These are phyloP conservation scores for Neospora caninum DNA, from an alignment of 169 alveolate genomes.

Conservation along the genomic window DNA sequence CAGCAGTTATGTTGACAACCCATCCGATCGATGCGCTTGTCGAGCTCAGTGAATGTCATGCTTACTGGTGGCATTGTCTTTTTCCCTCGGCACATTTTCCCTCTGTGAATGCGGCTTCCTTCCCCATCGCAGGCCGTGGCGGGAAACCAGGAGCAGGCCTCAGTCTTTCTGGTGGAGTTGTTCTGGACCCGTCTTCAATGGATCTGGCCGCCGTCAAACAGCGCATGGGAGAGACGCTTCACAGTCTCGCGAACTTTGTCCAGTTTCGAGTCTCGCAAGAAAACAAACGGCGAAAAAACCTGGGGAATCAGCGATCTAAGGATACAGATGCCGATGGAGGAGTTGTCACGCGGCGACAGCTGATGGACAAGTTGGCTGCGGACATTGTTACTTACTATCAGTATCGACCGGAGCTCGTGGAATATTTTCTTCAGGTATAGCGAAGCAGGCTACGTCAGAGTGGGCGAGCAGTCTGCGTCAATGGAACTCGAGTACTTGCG, in stretches of 20 bases:
- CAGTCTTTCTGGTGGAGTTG: not conserved
- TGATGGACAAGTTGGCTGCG: slow-evolving; percentile 74
- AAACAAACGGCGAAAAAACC: not conserved
- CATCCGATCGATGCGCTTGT: not conserved
- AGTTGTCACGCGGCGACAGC: slow-evolving; percentile 39
- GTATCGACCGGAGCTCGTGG: slow-evolving; percentile 88
- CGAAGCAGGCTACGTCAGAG: not conserved
- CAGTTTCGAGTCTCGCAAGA: not conserved
- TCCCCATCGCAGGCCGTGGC: not conserved
- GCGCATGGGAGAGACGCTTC: slow-evolving; percentile 48
- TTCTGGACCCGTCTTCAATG: slow-evolving; percentile 27
- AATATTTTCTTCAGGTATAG: slow-evolving; percentile 74
- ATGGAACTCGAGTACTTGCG: not conserved
- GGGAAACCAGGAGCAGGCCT: slow-evolving; percentile 8
- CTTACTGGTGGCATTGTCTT: not conserved
- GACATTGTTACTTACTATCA: slow-evolving; percentile 86
- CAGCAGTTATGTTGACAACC: not conserved
- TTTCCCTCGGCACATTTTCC: not conserved
- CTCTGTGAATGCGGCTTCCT: not conserved
- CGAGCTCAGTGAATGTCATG: not conserved
- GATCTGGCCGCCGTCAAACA: slow-evolving; percentile 38
- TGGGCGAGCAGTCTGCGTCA: not conserved
- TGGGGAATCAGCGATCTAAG: not conserved
- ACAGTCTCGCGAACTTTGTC: not conserved
- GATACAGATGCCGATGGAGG: not conserved